phyloP scores from a whole-genome alignment of 805 yeast species.

The Isabelozyma pseudorhagii region DNA sequence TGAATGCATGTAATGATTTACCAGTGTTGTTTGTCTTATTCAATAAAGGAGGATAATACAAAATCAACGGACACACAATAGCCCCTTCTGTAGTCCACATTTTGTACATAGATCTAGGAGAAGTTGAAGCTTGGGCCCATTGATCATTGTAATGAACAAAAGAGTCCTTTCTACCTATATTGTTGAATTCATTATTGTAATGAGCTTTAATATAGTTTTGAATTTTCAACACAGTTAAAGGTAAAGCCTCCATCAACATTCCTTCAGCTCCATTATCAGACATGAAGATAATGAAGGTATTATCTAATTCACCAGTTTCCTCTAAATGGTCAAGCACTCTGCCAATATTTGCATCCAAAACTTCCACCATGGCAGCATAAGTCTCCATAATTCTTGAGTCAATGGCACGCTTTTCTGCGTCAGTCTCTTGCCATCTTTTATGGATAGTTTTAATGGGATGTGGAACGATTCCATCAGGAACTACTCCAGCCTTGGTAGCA shows the following conservation, averaged over 20 bases:
- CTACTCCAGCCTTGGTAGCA: slow-evolving; percentile 45
- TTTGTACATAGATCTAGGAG: slow-evolving; percentile 52
- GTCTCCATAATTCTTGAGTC: slow-evolving; percentile 50
- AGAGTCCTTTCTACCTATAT: slow-evolving; percentile 47
- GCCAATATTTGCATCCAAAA: slow-evolving; percentile 51
- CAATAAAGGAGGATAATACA: slow-evolving; percentile 41
- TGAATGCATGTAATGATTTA: slow-evolving; percentile 34
- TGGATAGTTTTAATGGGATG: slow-evolving; percentile 42
- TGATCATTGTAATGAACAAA: slow-evolving; percentile 53
- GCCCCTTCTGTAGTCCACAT: slow-evolving; percentile 63
- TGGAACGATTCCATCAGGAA: slow-evolving; percentile 42
- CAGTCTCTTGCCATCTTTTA: slow-evolving; percentile 43
- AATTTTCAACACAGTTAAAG: slow-evolving; percentile 31
- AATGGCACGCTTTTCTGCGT: slow-evolving; percentile 28
- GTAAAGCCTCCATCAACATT: slow-evolving; percentile 54
- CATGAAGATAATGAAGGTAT: slow-evolving; percentile 57
- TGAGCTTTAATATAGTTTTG: slow-evolving; percentile 22
- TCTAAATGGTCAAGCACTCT: slow-evolving; percentile 43
- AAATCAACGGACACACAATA: slow-evolving; percentile 52
- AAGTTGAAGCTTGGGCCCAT: slow-evolving; percentile 65
- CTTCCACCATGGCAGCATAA: slow-evolving; percentile 65
- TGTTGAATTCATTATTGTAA: slow-evolving; percentile 43
- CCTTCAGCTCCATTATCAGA: slow-evolving; percentile 69
- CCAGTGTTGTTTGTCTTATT: slow-evolving; percentile 17
- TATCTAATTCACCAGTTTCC: slow-evolving; percentile 43